Percentiles rank a stretch among this genome's conserved stretches.
Conservation (phyloP, 768 basidiomycete species). For the Termitomyces sp. region DNA sequence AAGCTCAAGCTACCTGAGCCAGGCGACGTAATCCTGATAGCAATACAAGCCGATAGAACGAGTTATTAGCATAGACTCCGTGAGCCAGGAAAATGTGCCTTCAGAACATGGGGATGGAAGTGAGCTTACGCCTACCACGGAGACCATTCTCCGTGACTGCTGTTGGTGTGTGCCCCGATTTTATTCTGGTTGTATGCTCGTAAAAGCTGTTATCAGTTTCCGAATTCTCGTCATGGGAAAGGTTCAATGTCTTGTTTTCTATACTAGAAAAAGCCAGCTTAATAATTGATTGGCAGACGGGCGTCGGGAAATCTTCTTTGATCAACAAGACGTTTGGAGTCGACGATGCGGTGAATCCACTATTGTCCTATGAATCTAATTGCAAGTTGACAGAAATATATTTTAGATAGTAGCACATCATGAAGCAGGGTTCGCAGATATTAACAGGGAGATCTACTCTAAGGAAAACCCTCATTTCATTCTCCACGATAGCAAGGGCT, state of each 20-base stretch:
- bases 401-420: slow-evolving; percentile 21
- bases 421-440: slow-evolving; percentile 23
- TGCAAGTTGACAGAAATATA: background rate
- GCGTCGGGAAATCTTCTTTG: slow-evolving; percentile 29
- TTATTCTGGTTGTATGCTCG: too few species aligned
- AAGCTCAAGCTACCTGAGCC: background rate
- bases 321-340: slow-evolving; percentile 29
- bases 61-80: background rate
- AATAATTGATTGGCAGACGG: slow-evolving; percentile 18
- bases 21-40: background rate
- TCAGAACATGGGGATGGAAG: background rate
- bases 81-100: background rate
- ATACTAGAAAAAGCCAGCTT: background rate
- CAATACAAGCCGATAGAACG: background rate
- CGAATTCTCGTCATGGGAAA: slow-evolving; percentile 28
- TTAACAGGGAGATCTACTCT: slow-evolving; percentile 26
- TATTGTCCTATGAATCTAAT: background rate
- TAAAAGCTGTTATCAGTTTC: slow-evolving; percentile 14
- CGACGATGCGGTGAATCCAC: slow-evolving; percentile 19
- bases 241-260: slow-evolving; percentile 6
- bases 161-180: slow-evolving; percentile 8
- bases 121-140: slow-evolving; percentile 12
- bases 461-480: slow-evolving; percentile 28
- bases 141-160: slow-evolving; percentile 15
- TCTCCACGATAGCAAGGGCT: slow-evolving; percentile 30